These are phyloP conservation scores for Sextonia rubra DNA, from an alignment of 164 flowering plant species.

Conservation along the genomic window DNA sequence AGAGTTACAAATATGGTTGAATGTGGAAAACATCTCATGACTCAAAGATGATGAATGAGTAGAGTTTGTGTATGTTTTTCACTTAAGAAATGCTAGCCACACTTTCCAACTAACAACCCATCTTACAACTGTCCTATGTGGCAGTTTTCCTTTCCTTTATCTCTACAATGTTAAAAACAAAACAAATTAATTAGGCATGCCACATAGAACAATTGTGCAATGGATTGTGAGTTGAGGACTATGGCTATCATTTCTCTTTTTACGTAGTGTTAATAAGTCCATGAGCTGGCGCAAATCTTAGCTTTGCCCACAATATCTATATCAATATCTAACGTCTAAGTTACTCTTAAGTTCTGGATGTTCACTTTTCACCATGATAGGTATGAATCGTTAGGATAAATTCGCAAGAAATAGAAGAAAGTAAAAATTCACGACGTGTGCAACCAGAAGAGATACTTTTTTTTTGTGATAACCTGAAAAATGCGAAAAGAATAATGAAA, in stretches of 20 bases:
- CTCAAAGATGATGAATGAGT: conserved; percentile 74
- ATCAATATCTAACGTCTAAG: neutral
- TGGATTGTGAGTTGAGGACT: no score
- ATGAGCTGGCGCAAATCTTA: conserved; percentile 60
- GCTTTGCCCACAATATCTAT: conserved; percentile 33
- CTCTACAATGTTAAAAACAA: no score
- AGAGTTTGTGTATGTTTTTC: conserved; percentile 81
- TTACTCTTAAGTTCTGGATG: neutral
- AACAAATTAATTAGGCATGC: no score
- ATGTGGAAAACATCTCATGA: no score
- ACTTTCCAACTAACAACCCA: no score
- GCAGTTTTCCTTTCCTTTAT: no score
- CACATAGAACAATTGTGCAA: no score
- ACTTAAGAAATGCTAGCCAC: no score
- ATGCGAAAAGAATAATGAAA: neutral
- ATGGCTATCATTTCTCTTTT: no score
- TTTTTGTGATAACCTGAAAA: conserved; percentile 67
- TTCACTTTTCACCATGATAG: neutral
- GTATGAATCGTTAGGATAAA: neutral
- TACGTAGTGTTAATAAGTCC: conserved; percentile 58
- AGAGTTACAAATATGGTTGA: no score
- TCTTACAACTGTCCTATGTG: no score
- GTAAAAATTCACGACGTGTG: conserved; percentile 45
- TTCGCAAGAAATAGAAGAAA: neutral
- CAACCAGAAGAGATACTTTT: conserved; percentile 67